Evolutionary conservation across 495 filamentous ascomycete genomes (phyloP).

Genomic region (Penicillium tannophilum): DNA sequence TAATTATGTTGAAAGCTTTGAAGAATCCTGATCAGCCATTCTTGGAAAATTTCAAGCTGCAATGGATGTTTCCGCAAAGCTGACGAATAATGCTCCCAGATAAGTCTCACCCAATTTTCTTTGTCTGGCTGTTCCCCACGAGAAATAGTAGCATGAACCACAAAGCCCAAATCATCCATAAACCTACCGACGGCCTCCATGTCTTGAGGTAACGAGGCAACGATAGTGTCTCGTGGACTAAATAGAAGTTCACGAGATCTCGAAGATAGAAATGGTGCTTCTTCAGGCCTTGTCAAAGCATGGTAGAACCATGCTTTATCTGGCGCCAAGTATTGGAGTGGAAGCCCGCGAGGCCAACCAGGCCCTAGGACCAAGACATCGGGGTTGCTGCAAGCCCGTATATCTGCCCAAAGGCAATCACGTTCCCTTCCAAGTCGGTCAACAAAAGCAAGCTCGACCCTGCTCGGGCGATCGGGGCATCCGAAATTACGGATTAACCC

Average conservation of each 20-base stretch:
- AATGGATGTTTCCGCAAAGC: not conserved
- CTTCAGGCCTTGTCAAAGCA: not conserved
- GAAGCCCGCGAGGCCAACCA: constrained; percentile 6
- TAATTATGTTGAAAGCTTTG: no score
- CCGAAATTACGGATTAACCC: not conserved
- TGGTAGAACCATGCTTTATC: not conserved
- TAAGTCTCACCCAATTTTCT: not conserved
- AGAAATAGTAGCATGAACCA: not conserved
- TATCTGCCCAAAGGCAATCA: not conserved
- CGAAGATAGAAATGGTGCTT: constrained; percentile 3
- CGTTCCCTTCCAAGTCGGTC: not conserved
- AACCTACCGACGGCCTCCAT: not conserved
- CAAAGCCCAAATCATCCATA: not conserved
- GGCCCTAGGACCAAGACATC: not conserved
- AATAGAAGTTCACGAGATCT: not conserved
- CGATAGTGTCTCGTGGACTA: not conserved
- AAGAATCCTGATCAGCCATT: not conserved
- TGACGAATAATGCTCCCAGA: constrained; percentile 8
- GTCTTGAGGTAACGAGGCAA: not conserved
- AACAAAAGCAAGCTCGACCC: not conserved
- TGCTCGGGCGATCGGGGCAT: not conserved
- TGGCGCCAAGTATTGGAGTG: not conserved
- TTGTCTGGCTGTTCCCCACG: not conserved
- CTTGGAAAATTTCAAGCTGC: not conserved
- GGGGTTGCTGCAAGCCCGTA: not conserved